Base-by-base conservation (phyloP, 441 rosid genomes). In the Pelargonium myrrhifolium region DNA sequence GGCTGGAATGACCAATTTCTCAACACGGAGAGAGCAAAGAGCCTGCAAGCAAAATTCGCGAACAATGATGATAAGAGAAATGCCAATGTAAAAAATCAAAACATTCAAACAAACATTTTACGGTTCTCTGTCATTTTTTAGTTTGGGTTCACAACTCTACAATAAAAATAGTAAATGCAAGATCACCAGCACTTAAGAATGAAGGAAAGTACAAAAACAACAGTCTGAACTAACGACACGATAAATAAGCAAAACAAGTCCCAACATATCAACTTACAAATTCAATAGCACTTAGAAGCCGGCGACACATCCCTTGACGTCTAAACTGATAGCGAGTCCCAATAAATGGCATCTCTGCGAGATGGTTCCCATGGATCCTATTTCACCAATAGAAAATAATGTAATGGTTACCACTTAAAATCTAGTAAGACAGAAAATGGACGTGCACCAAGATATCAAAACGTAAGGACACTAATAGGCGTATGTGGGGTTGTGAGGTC, bases 311-410 rank as follows among this genome's bases (percentile, higher is more conserved):
- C 70, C 99, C 93, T 82, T 88, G 94, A 60, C 88, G 91, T 76
- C 99, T 85, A 71, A 86, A 89, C 74, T 77, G 43, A 66, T 86
- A 74, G 66, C 99, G 94, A 61, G 98, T 92, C 68, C 97, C 97
- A 71, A 94, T 92, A 75, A 88, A 94, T 47, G 99, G 99, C 99
- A 94, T 94, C 86, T 94, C 99, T 64, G 99, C 99, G 65, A 92
- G 79, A 62, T 75, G 74, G 65, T 84, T 87, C 56, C 98, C 99
- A 28, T 84, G 99, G 53, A 94, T 86, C 87, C 99, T 94, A 74
- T 73, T 71, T 39, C 47, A 65, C 64, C 72, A 72, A 51, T 62
- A 69, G 56, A 24, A 45, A 67, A 65, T 3, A 58, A 68, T 53
- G 9, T 43, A 53, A 61, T 8, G 42, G 42, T 39, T 10, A 37